These are phyloP conservation scores for Hemileccinum impolitum DNA, from an alignment of 768 basidiomycete genomes.

Conservation along the genomic window DNA sequence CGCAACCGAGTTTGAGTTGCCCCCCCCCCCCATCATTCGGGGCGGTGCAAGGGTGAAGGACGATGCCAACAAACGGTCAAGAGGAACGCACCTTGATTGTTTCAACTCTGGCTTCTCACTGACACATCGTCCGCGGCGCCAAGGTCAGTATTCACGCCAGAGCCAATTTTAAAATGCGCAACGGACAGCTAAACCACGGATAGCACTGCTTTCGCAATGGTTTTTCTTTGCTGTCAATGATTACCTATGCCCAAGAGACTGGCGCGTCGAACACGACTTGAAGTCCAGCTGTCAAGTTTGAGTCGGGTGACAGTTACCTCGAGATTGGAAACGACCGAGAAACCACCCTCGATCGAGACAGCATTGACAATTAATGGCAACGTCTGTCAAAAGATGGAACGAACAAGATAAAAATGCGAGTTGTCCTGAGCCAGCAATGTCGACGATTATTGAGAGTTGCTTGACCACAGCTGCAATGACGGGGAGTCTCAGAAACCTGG, in stretches of 20 bases:
- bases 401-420: too few relatives aligned
- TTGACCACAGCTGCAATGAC: background rate
- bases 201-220: background rate
- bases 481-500: too few relatives aligned
- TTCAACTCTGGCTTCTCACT: background rate
- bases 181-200: background rate
- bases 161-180: background rate
- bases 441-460: background rate
- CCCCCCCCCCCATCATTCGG: too few relatives aligned
- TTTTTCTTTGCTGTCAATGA: background rate
- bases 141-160: background rate
- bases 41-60: background rate
- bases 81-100: background rate
- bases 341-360: background rate
- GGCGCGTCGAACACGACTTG: background rate
- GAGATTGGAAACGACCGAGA: background rate
- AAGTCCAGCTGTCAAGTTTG: background rate
- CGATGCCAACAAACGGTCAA: background rate
- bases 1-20: too few relatives aligned
- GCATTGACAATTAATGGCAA: background rate
- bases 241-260: background rate
- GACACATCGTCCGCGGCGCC: background rate
- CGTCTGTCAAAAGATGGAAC: conserved; percentile 5
- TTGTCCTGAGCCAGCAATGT: too few relatives aligned
- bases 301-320: background rate